Percentiles rank a stretch among this genome's conserved stretches.
phyloP scores from a whole-genome alignment of 305 asterid genomes.

The Fraxinus xanthoxyloides region DNA sequence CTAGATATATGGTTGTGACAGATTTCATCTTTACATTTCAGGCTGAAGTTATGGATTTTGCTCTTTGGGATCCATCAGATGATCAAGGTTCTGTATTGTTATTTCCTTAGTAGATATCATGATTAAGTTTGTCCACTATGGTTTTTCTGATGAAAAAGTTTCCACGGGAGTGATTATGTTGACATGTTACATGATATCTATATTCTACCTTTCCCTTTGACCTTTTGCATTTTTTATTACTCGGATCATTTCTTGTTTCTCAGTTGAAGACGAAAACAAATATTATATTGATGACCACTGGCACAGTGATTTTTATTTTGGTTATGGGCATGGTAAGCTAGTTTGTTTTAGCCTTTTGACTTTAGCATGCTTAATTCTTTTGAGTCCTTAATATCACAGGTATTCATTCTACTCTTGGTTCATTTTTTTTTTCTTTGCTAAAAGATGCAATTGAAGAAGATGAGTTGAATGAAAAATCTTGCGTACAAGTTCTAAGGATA shows the following conservation, averaged over 20 bases:
- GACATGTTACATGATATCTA: neutral
- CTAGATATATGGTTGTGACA: constrained; percentile 12
- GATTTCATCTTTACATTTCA: constrained; percentile 16
- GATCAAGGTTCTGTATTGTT: constrained; percentile 24
- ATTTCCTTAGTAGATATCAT: constrained; percentile 17
- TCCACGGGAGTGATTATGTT: neutral
- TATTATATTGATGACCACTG: constrained; percentile 20
- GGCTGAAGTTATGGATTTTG: constrained; percentile 47
- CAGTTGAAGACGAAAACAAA: constrained; percentile 28
- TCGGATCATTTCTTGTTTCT: neutral
- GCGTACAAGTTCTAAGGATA: constrained; percentile 52
- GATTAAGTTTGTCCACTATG: neutral
- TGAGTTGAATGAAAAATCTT: constrained; percentile 51
- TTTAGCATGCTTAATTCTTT: constrained; percentile 7
- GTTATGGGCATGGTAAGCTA: constrained; percentile 37
- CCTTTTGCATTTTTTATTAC: constrained; percentile 15
- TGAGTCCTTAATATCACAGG: neutral
- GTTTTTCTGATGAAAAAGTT: neutral
- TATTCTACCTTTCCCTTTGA: constrained; percentile 2
- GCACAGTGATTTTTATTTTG: constrained; percentile 26
- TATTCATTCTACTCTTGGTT: constrained; percentile 1
- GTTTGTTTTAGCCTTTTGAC: constrained; percentile 7
- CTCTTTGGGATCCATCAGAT: constrained; percentile 45
- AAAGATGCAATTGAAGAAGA: constrained; percentile 60
- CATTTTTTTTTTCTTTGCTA: constrained; percentile 18